Evolutionary conservation across 208 protist genomes (phyloP).

Genomic region (Leishmania gerbilli): DNA sequence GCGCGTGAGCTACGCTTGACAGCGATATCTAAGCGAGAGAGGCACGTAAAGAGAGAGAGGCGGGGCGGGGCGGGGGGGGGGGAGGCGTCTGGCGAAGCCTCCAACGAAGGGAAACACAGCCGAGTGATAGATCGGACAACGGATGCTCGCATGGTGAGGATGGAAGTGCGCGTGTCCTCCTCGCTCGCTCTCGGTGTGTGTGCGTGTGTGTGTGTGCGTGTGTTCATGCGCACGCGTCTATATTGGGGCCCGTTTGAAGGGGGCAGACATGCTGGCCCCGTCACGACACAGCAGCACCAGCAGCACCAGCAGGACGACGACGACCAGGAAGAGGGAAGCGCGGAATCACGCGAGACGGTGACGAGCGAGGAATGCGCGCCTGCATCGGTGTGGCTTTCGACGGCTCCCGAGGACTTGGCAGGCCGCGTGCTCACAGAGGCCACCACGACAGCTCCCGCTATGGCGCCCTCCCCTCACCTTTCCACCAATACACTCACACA

Average conservation of each 20-base stretch:
- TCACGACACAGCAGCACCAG: neutral
- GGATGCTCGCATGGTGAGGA: too few species aligned
- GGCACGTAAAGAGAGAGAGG: neutral
- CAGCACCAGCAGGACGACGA: neutral
- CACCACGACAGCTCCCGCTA: neutral
- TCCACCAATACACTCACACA: slow-evolving; percentile 9
- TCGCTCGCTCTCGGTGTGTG: neutral
- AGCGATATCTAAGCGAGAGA: neutral
- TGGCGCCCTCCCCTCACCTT: neutral
- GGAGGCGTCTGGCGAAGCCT: too few species aligned
- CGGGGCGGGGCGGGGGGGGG: too few species aligned
- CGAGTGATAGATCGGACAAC: neutral
- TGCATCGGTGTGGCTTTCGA: neutral
- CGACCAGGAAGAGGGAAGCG: neutral
- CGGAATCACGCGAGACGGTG: too few species aligned
- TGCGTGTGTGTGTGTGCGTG: neutral
- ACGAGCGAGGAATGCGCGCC: too few species aligned
- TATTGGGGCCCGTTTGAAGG: neutral
- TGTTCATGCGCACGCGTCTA: neutral
- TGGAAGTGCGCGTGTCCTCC: neutral
- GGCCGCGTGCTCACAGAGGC: neutral
- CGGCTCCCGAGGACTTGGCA: neutral
- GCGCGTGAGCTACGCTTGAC: too few species aligned
- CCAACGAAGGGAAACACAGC: neutral
- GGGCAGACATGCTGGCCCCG: neutral